A percentile compares a stretch with the other conserved stretches of the same genome.
phyloP scores from a whole-genome alignment of 2,329 filamentous ascomycete genomes.

The Fusarium sublunatum region DNA sequence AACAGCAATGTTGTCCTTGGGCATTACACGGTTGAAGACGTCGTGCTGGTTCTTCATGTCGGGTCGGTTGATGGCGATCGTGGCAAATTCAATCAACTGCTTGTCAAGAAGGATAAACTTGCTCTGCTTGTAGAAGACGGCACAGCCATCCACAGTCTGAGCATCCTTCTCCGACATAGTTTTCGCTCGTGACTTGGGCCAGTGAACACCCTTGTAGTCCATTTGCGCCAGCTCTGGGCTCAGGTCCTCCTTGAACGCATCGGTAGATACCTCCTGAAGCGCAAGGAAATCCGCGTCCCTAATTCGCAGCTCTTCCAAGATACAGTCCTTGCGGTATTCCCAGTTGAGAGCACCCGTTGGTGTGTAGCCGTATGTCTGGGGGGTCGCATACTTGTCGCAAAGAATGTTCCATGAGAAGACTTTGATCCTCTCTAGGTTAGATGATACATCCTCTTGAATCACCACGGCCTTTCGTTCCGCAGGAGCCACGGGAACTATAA shows the following conservation, averaged over 20 bases:
- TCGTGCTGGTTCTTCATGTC: slow-evolving; percentile 98
- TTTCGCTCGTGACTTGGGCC: slow-evolving; percentile 87
- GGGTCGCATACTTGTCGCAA: slow-evolving; percentile 91
- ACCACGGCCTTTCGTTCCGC: slow-evolving; percentile 80
- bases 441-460: slow-evolving; percentile 74
- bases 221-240: slow-evolving; percentile 84
- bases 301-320: slow-evolving; percentile 82
- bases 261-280: slow-evolving; percentile 91
- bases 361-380: slow-evolving; percentile 88
- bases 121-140: slow-evolving; percentile 94
- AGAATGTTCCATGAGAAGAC: slow-evolving; percentile 96
- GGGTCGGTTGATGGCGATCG: slow-evolving; percentile 90
- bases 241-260: slow-evolving; percentile 93
- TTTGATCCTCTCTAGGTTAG: slow-evolving; percentile 76
- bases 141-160: slow-evolving; percentile 92
- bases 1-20: slow-evolving; percentile 95
- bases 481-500: slow-evolving; percentile 79
- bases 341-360: slow-evolving; percentile 83
- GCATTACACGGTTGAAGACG: slow-evolving; percentile 98
- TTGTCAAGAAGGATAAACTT: slow-evolving; percentile 96
- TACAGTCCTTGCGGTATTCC: slow-evolving; percentile 86
- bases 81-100: slow-evolving; percentile 90
- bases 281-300: slow-evolving; percentile 90
- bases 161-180: slow-evolving; percentile 93
- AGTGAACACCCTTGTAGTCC: slow-evolving; percentile 95